Conservation (phyloP, 306 rosid species). For the Mimosa bimucronata region DNA sequence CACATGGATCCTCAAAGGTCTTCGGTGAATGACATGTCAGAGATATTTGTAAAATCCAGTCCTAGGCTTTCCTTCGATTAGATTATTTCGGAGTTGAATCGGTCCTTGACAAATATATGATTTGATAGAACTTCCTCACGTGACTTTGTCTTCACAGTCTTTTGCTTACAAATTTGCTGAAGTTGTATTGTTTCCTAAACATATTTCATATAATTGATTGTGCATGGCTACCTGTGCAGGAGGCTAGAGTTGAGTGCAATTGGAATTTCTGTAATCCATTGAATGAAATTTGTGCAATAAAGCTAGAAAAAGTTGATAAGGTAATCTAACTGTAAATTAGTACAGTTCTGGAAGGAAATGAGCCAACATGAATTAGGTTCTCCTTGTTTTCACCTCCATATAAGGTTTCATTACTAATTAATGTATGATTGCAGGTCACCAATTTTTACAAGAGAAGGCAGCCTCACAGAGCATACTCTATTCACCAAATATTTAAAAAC, state of each 20-base stretch:
- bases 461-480: no score
- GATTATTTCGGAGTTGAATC: background rate
- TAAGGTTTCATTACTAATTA: no score
- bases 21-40: background rate
- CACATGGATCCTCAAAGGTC: background rate
- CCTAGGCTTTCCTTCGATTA: background rate
- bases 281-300: conserved; percentile 44
- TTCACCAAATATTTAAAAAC: no score
- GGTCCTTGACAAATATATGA: background rate
- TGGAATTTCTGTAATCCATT: conserved; percentile 61
- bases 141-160: background rate
- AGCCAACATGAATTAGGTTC: conserved; percentile 27
- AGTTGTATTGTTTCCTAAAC: conserved; percentile 19
- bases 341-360: conserved; percentile 14
- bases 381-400: no score
- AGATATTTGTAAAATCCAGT: background rate
- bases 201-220: conserved; percentile 36
- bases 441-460: no score
- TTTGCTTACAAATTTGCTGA: conserved; percentile 19
- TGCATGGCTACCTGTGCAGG: conserved; percentile 56
- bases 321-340: conserved; percentile 41
- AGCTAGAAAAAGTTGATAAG: conserved; percentile 65
- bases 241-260: conserved; percentile 49
- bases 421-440: no score
- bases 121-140: background rate